These are phyloP conservation scores for Malus sylvestris DNA, from an alignment of 306 rosid genomes.

Conservation along the genomic window DNA sequence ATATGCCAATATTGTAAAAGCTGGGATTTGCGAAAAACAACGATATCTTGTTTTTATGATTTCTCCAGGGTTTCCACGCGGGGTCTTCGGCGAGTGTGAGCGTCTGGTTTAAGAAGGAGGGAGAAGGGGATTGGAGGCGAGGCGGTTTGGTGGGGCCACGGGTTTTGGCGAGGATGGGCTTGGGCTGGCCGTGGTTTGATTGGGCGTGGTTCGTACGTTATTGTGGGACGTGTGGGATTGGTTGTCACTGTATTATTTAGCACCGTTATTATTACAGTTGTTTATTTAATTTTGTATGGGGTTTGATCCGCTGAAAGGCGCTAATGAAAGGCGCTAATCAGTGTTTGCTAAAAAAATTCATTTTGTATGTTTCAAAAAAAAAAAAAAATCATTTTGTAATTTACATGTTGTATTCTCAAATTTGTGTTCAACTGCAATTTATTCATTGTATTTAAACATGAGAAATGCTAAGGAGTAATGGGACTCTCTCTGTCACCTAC, in stretches of 20 bases:
- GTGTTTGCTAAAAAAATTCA: not conserved
- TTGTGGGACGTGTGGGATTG: not conserved
- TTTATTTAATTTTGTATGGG: not conserved
- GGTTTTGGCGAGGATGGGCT: not conserved
- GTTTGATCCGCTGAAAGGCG: not conserved
- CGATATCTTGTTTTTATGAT: conserved; percentile 1
- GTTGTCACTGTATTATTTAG: not conserved
- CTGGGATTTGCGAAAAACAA: conserved; percentile 7
- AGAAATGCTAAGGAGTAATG: no score
- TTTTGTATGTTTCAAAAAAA: no score
- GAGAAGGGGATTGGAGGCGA: not conserved
- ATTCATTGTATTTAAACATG: no score
- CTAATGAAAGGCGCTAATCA: not conserved
- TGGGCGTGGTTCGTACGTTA: not conserved
- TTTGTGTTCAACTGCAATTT: no score
- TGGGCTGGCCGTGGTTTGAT: not conserved
- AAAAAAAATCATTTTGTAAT: no score
- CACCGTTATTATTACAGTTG: not conserved
- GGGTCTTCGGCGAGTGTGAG: not conserved
- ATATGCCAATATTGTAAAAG: conserved; percentile 32
- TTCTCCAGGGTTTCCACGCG: not conserved
- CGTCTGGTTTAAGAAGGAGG: not conserved
- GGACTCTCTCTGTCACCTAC: no score
- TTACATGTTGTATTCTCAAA: no score
- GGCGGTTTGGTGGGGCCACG: not conserved